A percentile compares a stretch with the other conserved stretches of the same genome.
Conservation (phyloP, 805 yeast genomes). For the Ogataea dorogensis region DNA sequence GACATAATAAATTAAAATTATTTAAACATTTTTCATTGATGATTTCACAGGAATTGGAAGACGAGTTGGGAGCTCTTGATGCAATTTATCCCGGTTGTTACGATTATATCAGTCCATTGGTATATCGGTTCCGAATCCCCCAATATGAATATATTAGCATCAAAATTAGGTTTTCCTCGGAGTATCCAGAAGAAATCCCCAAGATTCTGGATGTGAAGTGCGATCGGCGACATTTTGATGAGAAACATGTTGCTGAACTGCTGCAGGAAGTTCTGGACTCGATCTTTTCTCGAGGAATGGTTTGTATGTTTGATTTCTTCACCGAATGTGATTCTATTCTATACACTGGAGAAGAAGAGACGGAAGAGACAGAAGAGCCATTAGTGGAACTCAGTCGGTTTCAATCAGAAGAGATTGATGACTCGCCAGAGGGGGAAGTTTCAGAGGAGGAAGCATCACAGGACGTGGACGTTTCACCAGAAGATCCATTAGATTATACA, state of each 20-base stretch:
- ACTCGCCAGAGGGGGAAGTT: slow-evolving; percentile 6
- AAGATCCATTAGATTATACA: slow-evolving; percentile 10
- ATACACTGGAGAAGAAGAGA: slow-evolving; percentile 35
- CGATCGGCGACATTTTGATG: slow-evolving; percentile 34
- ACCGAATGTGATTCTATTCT: slow-evolving; percentile 61
- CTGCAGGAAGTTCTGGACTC: slow-evolving; percentile 53
- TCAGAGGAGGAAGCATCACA: slow-evolving; percentile 3
- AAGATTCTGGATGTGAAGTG: slow-evolving; percentile 53
- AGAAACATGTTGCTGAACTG: slow-evolving; percentile 45
- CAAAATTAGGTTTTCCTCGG: slow-evolving; percentile 68
- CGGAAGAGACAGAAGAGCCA: too few relatives aligned
- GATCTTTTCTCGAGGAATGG: slow-evolving; percentile 59
- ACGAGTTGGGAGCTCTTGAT: slow-evolving; percentile 79
- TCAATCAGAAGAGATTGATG: slow-evolving; percentile 26
- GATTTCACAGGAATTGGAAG: slow-evolving; percentile 51
- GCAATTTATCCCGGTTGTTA: slow-evolving; percentile 80
- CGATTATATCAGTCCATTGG: slow-evolving; percentile 36
- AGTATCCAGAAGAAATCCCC: slow-evolving; percentile 70
- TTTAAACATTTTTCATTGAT: slow-evolving; percentile 8
- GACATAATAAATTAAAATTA: slow-evolving; percentile 5
- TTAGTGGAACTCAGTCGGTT: too few relatives aligned
- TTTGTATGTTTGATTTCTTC: slow-evolving; percentile 76
- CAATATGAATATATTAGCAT: slow-evolving; percentile 58
- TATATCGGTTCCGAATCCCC: slow-evolving; percentile 54
- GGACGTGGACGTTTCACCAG: background rate